phyloP scores from a whole-genome alignment of 331 rosid genomes.

The Cucumis variabilis region DNA sequence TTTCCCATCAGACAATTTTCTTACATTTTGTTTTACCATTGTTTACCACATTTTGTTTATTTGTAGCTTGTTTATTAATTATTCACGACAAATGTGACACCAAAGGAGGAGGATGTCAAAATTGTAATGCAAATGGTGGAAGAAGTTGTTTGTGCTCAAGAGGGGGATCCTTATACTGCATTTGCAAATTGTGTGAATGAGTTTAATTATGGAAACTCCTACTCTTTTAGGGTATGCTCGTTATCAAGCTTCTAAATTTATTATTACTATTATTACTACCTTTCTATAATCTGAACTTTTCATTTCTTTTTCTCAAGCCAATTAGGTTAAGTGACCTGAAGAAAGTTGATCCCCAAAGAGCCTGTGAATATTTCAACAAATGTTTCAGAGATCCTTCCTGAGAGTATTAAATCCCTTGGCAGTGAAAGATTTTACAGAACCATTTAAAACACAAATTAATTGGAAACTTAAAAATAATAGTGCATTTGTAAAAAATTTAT shows the following conservation, averaged over 20 bases:
- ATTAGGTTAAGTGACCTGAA: conserved; percentile 75
- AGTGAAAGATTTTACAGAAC: too few species aligned
- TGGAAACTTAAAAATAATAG: too few species aligned
- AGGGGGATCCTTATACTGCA: conserved; percentile 93
- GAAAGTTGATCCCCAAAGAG: conserved; percentile 85
- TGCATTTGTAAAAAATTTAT: too few species aligned
- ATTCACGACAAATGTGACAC: conserved; percentile 77
- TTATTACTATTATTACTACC: conserved; percentile 23
- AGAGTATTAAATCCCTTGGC: too few species aligned
- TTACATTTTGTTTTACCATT: not conserved
- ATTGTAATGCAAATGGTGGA: conserved; percentile 99
- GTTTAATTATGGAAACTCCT: conserved; percentile 97
- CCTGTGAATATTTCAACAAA: conserved; percentile 93
- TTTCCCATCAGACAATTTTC: not conserved
- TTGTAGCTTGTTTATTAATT: conserved; percentile 96
- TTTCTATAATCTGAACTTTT: too few species aligned
- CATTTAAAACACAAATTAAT: too few species aligned
- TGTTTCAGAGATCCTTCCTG: conserved; percentile 97
- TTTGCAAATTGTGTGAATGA: conserved; percentile 96
- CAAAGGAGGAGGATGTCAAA: conserved; percentile 88
- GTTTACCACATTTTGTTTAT: conserved; percentile 35
- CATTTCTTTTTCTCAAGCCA: conserved; percentile 64
- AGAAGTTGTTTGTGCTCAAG: conserved; percentile 95
- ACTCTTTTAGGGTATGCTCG: conserved; percentile 78
- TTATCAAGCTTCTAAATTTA: conserved; percentile 12